Base-by-base conservation (phyloP, 805 yeast genomes). In the Yarrowia hollandica region DNA sequence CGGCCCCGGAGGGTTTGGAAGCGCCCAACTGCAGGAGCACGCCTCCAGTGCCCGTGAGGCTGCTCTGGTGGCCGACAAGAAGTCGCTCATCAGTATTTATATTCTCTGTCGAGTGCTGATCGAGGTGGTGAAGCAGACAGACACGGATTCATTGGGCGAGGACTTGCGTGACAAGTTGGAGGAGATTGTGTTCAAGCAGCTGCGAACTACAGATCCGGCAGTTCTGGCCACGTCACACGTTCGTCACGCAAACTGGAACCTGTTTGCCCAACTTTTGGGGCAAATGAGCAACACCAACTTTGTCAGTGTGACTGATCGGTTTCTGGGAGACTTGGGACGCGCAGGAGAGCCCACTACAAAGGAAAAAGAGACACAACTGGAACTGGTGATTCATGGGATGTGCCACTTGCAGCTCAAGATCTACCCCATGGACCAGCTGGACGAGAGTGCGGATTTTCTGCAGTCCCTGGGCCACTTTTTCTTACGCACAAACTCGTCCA, bases 171-270 rank as follows among this genome's bases (percentile, higher is more conserved):
- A 83, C 50, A 88, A 88, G 65, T 75, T 94, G 9, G 98, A 94
- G 70, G 98, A 94, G 65, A 91, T 91, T 55, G 95, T 92, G 25
- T 94, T 90, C 74, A 84, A 89, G 14, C 97, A 94, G 71, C 74
- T 94, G 59, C 83, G 88, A 64, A 83, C 91, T 2, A 89, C 96
- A 1, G 97, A 94, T 67, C 96, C 97, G 0, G 74, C 76, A 33
- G 69, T 82, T 16, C 77, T 85, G 4, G 79, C 88, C 6, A 79
- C 85, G 1, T 84, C 89, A 42, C 75, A 84, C 21, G 88, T 92
- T 2, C 80, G 96, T 60, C 84, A 94, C 7, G 90, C 97, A 0
- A 94, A 94, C 69, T 94, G 98, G 98, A 86, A 88, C 66, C 78
- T 91, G 31, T 85, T 94, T 71, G 96, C 98, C 0, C 88, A 87